phyloP scores from a whole-genome alignment of 1,284 basidiomycete genomes.

The Pterulicium gracile region DNA sequence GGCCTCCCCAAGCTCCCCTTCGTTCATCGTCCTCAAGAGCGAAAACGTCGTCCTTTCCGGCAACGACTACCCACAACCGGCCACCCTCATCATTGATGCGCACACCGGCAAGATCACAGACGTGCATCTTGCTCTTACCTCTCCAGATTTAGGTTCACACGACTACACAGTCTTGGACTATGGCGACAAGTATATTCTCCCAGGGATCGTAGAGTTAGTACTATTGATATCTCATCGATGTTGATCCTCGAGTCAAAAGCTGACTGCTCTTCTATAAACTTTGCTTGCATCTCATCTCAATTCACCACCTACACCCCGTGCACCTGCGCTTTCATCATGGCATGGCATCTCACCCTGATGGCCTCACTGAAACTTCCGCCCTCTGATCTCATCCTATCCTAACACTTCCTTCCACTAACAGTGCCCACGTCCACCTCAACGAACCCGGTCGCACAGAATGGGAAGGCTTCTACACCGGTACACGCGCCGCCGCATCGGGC shows the following conservation, averaged over 20 bases:
- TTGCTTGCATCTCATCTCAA: too few relatives aligned
- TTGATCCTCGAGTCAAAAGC: too few relatives aligned
- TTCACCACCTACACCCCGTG: not conserved
- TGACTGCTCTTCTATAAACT: not conserved
- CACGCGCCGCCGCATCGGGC: slow-evolving; percentile 77
- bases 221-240: not conserved
- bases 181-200: slow-evolving; percentile 58
- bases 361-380: too few relatives aligned
- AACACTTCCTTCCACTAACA: slow-evolving; percentile 21
- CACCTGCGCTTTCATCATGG: too few relatives aligned
- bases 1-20: not conserved
- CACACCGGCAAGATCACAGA: slow-evolving; percentile 53
- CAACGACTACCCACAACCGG: slow-evolving; percentile 40
- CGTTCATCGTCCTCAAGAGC: slow-evolving; percentile 21
- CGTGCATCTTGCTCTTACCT: slow-evolving; percentile 6
- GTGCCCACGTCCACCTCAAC: slow-evolving; percentile 88
- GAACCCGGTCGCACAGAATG: slow-evolving; percentile 87
- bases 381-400: slow-evolving; percentile 5
- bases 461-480: slow-evolving; percentile 92
- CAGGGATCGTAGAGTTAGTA: slow-evolving; percentile 80
- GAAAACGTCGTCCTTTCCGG: slow-evolving; percentile 51
- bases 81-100: slow-evolving; percentile 59
- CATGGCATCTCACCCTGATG: too few relatives aligned
- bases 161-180: slow-evolving; percentile 40
- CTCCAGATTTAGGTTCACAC: slow-evolving; percentile 24